Evolutionary conservation across 2,329 filamentous ascomycete genomes (phyloP).

Genomic region (Lecanicillium sp.): DNA sequence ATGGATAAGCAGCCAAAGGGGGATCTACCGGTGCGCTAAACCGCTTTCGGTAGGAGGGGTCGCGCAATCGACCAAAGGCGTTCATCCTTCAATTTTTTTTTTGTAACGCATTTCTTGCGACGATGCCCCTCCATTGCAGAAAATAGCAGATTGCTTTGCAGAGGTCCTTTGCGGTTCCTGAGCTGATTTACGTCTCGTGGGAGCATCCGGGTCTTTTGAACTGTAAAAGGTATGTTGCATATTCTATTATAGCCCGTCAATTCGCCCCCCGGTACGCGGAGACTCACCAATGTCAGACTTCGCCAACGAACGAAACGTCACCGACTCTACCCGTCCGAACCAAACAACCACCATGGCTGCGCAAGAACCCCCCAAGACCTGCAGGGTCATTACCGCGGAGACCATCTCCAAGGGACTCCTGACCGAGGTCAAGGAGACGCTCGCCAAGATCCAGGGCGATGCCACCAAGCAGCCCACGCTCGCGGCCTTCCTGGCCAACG

Average conservation of each 20-base stretch:
- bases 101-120: constrained; percentile 5
- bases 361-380: constrained; percentile 44
- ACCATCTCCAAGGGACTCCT: constrained; percentile 79
- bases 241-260: too few species aligned
- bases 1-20: too few species aligned
- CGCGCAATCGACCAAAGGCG: background rate
- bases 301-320: background rate
- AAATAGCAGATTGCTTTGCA: too few species aligned
- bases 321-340: background rate
- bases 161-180: too few species aligned
- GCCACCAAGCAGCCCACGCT: constrained; percentile 58
- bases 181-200: too few species aligned
- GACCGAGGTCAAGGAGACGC: constrained; percentile 66
- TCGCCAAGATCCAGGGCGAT: constrained; percentile 60
- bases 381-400: constrained; percentile 88
- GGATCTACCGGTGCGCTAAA: constrained; percentile 9
- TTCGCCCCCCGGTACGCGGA: too few species aligned
- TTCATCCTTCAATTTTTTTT: constrained; percentile 14
- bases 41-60: constrained; percentile 23
- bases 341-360: constrained; percentile 1
- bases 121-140: constrained; percentile 4
- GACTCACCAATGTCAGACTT: too few species aligned
- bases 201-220: too few species aligned
- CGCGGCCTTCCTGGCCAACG: constrained; percentile 86
- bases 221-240: too few species aligned